Evolutionary conservation across 768 basidiomycete species (phyloP), one percentile per base, ranked within the genome.

Genomic region (Suillus clintonianus): DNA sequence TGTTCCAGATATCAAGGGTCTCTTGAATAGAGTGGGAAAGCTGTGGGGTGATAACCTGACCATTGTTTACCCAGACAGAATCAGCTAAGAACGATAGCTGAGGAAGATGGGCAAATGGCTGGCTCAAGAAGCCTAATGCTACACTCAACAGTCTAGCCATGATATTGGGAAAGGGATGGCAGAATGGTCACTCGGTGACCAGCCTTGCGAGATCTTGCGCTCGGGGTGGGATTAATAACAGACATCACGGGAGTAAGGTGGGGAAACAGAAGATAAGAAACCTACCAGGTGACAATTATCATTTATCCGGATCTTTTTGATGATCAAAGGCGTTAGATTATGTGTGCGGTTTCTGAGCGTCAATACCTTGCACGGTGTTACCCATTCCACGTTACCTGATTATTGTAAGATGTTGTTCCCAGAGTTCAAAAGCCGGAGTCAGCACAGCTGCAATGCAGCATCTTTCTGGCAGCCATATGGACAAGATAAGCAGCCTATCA

Each of bases 1-100:
- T 65, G 43, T 74, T 74, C 58, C 66, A 70, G 5, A 61, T 43
- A 17, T 64, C 59, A 48, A 73, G 56, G 14, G 62, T 68, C 9
- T 67, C 36, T 34, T 68, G 61, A 56, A 74, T 69, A 30, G 67
- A 67, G 39, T 54, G 54, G 17, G 63, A 67, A 47, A 74, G 60
- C 39, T 65, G 65, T 19, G 69, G 62, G 1, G 66, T 65, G 63
- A 74, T 69, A n/a, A 65, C 47, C 30, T 50, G 39, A 34, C 42
- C 43, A 41, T 27, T 57, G 17, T 57, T 41, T 27, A 27, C 6
- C 10, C 56, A 5, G 5, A 27, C 17, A 19, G 24, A 11, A 56
- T 39, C 55, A 56, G 55, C n/a, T 27, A 39, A 24, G 56, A 57
- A 57, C 56, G 17, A 30, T 41, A 57, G 17, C 39, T 41, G 56